These are phyloP conservation scores for Prunus padus DNA, from an alignment of 306 rosid genomes.

Conservation along the genomic window DNA sequence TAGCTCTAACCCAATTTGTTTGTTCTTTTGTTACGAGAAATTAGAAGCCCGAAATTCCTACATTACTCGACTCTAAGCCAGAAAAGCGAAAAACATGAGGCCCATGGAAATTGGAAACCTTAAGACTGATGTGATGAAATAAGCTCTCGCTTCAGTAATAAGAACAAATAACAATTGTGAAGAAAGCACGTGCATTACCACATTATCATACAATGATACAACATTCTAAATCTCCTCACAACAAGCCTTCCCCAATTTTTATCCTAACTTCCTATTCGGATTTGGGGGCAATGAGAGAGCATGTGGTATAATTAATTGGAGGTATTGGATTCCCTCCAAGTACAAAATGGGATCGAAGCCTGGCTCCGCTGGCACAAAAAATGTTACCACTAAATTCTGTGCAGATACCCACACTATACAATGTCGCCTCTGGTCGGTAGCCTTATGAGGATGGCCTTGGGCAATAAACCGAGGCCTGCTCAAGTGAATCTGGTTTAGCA, in stretches of 20 bases:
- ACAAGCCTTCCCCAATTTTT: background rate
- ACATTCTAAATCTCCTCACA: background rate
- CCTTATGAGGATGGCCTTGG: conserved; percentile 9
- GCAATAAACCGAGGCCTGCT: conserved; percentile 27
- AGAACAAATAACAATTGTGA: background rate
- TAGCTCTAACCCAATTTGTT: no score
- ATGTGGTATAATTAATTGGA: conserved; percentile 21
- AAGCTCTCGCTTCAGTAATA: background rate
- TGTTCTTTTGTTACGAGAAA: no score
- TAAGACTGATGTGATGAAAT: background rate
- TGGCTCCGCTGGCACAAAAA: conserved; percentile 21
- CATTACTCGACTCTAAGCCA: background rate
- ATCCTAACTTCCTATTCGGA: conserved; percentile 11
- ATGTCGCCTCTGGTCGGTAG: conserved; percentile 19
- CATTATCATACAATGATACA: conserved; percentile 18
- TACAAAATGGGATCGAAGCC: conserved; percentile 37
- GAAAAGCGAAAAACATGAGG: background rate
- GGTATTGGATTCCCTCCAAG: conserved; percentile 23
- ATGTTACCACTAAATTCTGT: conserved; percentile 32
- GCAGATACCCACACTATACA: conserved; percentile 31
- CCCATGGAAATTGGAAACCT: background rate
- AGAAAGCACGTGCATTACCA: background rate
- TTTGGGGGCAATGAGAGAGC: conserved; percentile 11
- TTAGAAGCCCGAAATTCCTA: background rate
- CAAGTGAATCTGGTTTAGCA: conserved; percentile 13